Evolutionary conservation across 805 yeast species (phyloP).

Genomic region (Cyberlindnera mississippiensis): DNA sequence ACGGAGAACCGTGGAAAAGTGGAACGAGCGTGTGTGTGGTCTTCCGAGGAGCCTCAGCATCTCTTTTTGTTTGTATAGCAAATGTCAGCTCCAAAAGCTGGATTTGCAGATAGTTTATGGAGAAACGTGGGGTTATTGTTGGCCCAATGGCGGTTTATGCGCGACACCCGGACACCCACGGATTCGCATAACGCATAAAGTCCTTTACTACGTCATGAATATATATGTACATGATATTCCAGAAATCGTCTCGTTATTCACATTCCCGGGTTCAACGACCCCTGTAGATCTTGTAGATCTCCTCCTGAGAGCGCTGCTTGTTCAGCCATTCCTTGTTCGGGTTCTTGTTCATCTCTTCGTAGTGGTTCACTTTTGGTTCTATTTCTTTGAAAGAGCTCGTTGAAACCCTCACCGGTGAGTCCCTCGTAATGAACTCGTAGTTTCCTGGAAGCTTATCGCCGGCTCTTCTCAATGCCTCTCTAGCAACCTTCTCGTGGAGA

Average conservation of each 20-base stretch:
- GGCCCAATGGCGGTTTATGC: no score
- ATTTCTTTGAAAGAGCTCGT: slow-evolving; percentile 47
- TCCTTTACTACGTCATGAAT: neutral
- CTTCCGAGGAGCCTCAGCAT: no score
- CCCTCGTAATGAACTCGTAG: slow-evolving; percentile 73
- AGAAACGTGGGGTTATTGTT: no score
- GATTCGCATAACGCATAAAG: neutral
- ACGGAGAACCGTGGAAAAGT: neutral
- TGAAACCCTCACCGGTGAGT: slow-evolving; percentile 69
- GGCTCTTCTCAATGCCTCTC: slow-evolving; percentile 87
- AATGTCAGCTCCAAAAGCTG: no score
- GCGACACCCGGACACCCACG: no score
- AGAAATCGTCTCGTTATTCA: neutral
- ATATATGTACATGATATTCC: slow-evolving; percentile 11
- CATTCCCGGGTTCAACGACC: slow-evolving; percentile 42
- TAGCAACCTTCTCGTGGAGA: slow-evolving; percentile 84
- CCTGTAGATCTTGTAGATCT: slow-evolving; percentile 55
- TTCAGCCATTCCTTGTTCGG: slow-evolving; percentile 68
- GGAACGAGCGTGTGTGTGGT: neutral
- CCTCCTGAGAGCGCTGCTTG: slow-evolving; percentile 44
- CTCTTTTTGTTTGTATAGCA: no score
- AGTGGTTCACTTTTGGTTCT: slow-evolving; percentile 47
- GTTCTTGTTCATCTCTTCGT: slow-evolving; percentile 46
- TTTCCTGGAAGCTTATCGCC: slow-evolving; percentile 89
- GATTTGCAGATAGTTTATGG: no score